phyloP scores from a whole-genome alignment of 352 stramenopile species.

The Phytopythium chamaehyphon region DNA sequence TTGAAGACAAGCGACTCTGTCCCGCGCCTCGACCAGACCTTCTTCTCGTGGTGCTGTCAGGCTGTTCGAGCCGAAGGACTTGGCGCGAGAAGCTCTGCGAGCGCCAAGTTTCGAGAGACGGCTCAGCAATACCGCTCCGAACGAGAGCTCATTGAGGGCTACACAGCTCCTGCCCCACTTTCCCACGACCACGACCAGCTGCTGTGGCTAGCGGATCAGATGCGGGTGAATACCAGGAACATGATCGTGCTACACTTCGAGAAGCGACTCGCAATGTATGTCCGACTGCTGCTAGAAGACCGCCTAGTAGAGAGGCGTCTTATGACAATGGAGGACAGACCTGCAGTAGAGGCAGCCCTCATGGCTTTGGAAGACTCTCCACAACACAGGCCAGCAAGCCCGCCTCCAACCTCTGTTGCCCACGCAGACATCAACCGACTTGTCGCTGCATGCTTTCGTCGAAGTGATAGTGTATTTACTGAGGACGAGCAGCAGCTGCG shows the following conservation, averaged over 20 bases:
- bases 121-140: constrained; percentile 4
- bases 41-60: constrained; percentile 13
- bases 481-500: constrained; percentile 3
- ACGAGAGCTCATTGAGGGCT: constrained; percentile 1
- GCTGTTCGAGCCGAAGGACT: background rate
- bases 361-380: no score
- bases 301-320: background rate
- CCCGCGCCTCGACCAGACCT: constrained; percentile 7
- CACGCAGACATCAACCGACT: no score
- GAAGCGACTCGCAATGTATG: constrained; percentile 7
- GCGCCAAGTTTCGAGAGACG: constrained; percentile 1
- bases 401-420: no score
- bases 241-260: constrained; percentile 9
- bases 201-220: background rate
- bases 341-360: no score
- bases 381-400: no score
- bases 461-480: background rate
- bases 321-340: no score
- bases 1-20: constrained; percentile 6
- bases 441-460: constrained; percentile 4
- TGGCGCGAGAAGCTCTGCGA: background rate
- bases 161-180: background rate
- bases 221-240: constrained; percentile 7
- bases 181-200: background rate
- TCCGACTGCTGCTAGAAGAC: constrained; percentile 2